Evolutionary conservation across 2,329 filamentous ascomycete species (phyloP), one percentile per base, ranked within the genome.

Genomic region (Ophiostoma perfectum): DNA sequence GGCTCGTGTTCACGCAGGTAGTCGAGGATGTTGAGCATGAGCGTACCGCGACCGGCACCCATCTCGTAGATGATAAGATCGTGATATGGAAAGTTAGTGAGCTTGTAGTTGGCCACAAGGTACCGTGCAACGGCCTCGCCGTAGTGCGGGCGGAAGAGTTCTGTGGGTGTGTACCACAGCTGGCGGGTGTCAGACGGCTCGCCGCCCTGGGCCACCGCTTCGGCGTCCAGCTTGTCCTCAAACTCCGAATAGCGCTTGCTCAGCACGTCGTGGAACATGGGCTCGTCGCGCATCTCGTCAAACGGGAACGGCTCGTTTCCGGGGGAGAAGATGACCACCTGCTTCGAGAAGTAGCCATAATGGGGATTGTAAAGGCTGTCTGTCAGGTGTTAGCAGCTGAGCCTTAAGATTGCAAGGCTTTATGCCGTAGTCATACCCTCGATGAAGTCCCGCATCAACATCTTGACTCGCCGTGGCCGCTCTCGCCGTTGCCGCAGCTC

Each of bases 31-130:
- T 99, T 99, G 76, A 95, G 84, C 95, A 99, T 99, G 76, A 99
- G 86, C 0, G 96, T 99, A 71, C 95, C 95, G 75, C 97, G 94
- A 74, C 95, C 95, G 52, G 95, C 95, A 66, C 95, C 95, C 90
- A 99, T 96, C 78, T 99, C 95, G 84, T 97, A 99, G 78, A 99
- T 96, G 74, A 96, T 91, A 66, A 99, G 86, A 79, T 99, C 95
- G 79, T 97, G 89, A 81, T 98, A 97, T 2, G 95, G 95, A 77
- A 95, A 98, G 68, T 92, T 87, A 62, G 91, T 92, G 77, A 97
- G 87, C 77, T 95, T 93, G 84, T 99, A 99, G 81, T 99, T 97
- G 73, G 92, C 89, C 73, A 98, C 89, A 62, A 99, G 86, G 78
- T 98, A 97, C 27, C 94, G 89, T n/a, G 94, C 95, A 73, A 99